phyloP scores from a whole-genome alignment of 2,329 filamentous ascomycete species.

The Aspergillus piperis region DNA sequence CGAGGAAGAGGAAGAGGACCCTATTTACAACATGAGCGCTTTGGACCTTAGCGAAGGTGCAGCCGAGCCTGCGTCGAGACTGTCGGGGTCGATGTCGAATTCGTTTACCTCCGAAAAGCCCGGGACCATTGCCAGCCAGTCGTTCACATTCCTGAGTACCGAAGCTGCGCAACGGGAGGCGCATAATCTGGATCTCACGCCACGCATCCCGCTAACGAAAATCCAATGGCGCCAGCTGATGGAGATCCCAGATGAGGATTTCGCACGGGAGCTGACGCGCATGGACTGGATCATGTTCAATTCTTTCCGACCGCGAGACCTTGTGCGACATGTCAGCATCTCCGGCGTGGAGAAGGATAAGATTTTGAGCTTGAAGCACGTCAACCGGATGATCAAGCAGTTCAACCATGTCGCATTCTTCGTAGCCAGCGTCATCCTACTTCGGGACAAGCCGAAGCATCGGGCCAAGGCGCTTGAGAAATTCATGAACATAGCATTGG shows the following conservation, averaged over 20 bases:
- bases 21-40: slow-evolving; percentile 41
- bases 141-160: slow-evolving; percentile 42
- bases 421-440: slow-evolving; percentile 79
- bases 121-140: slow-evolving; percentile 44
- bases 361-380: slow-evolving; percentile 75
- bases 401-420: slow-evolving; percentile 85
- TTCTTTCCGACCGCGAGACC: slow-evolving; percentile 86
- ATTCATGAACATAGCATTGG: slow-evolving; percentile 82
- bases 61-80: slow-evolving; percentile 39
- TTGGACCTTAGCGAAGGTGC: slow-evolving; percentile 43
- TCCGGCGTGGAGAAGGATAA: slow-evolving; percentile 54
- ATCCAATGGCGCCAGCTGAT: slow-evolving; percentile 88
- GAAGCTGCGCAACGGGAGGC: slow-evolving; percentile 83
- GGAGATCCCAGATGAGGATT: slow-evolving; percentile 78
- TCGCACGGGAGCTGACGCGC: slow-evolving; percentile 87
- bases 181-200: slow-evolving; percentile 67
- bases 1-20: slow-evolving; percentile 39
- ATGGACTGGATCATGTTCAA: slow-evolving; percentile 99
- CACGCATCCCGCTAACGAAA: slow-evolving; percentile 73
- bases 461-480: slow-evolving; percentile 88
- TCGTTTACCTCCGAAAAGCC: slow-evolving; percentile 43
- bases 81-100: slow-evolving; percentile 43
- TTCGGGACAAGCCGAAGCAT: slow-evolving; percentile 95
- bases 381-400: slow-evolving; percentile 91
- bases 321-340: slow-evolving; percentile 86